Base-by-base conservation (phyloP, 2,329 filamentous ascomycete species). In the Arthroderma uncinatum region DNA sequence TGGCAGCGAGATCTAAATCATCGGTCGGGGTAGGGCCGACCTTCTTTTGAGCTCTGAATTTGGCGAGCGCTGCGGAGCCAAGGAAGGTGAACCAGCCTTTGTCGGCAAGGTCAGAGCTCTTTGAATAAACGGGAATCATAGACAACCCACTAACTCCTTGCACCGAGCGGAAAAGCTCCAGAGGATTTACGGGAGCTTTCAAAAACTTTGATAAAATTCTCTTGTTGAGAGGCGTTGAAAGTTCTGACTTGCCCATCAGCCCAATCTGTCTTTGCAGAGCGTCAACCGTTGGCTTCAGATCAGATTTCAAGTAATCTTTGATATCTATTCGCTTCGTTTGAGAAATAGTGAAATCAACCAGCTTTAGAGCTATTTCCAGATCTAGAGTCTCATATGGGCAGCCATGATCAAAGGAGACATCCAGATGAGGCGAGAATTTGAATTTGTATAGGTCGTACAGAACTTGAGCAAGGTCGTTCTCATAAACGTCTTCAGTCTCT, bases 31-130 rank as follows among this genome's bases (percentile, higher is more conserved):
- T 85, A 0, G 87, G 86, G 2, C 82, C 88, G 64, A 89, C 80
- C 19, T 89, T 82, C 65, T 92, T 88, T 78, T 91, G 72, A 74
- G 80, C 76, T 76, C 87, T 68, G 81, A 95, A 97, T 65, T 90
- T 95, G 44, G 86, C 89, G 57, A 97, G 78, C 1, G 89, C 85
- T 57, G 95, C 87, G 78, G 93, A 87, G 19, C 92, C 92, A 60
- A 95, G 81, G 30, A 96, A 75, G 69, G 93, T 95, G 69, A 89
- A 95, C 92, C 92, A 97, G 48, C 90, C 88, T 63, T 89, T 86
- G 23, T 82, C 82, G 0, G 91, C 90, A 34, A 94, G 75, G 10
- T 76, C 73, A 0, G 81, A 80, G 55, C 83, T 85, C 58, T 93
- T 86, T 0, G 82, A 79, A 1, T 84, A 81, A 6, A 91, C 83